A percentile compares a stretch with the other conserved stretches of the same genome.
Conservation (phyloP, 768 basidiomycete genomes). For the Lactarius hengduanensis region DNA sequence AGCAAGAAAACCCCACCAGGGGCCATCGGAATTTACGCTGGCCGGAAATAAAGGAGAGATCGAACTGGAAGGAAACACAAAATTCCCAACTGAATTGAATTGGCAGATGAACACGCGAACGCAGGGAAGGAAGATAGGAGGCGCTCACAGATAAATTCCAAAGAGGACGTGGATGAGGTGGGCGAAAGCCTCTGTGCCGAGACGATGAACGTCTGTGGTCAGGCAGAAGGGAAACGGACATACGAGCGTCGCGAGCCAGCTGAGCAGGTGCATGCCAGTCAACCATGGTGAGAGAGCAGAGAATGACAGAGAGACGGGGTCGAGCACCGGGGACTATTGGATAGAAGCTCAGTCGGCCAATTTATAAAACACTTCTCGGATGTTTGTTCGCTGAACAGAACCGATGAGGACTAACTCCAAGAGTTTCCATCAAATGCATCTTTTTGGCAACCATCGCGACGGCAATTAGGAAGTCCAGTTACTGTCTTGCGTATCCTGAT, state of each 20-base stretch:
- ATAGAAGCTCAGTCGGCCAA: constrained; percentile 1
- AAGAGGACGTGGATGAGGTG: constrained; percentile 45
- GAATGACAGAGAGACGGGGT: constrained; percentile 4
- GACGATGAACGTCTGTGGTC: background rate
- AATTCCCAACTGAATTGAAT: constrained; percentile 43
- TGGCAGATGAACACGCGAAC: constrained; percentile 1
- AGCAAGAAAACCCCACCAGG: constrained; percentile 34
- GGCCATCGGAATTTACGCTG: constrained; percentile 49
- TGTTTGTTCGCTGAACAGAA: background rate
- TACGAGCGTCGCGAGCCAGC: constrained; percentile 40
- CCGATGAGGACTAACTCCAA: background rate
- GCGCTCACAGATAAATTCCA: constrained; percentile 45
- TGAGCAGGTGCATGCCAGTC: constrained; percentile 43
- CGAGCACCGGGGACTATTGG: constrained; percentile 14
- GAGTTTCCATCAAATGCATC: constrained; percentile 8
- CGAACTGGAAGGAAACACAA: constrained; percentile 43
- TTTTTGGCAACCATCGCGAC: constrained; percentile 1
- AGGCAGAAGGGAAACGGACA: constrained; percentile 23
- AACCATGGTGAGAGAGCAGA: constrained; percentile 32
- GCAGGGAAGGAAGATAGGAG: background rate
- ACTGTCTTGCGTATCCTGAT: background rate
- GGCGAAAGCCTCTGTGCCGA: constrained; percentile 38
- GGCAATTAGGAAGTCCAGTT: constrained; percentile 21
- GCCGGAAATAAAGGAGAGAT: constrained; percentile 42
- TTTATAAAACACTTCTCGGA: constrained; percentile 13